These are phyloP conservation scores for Blastomyces parvus DNA, from an alignment of 2,329 filamentous ascomycete genomes.

Conservation along the genomic window DNA sequence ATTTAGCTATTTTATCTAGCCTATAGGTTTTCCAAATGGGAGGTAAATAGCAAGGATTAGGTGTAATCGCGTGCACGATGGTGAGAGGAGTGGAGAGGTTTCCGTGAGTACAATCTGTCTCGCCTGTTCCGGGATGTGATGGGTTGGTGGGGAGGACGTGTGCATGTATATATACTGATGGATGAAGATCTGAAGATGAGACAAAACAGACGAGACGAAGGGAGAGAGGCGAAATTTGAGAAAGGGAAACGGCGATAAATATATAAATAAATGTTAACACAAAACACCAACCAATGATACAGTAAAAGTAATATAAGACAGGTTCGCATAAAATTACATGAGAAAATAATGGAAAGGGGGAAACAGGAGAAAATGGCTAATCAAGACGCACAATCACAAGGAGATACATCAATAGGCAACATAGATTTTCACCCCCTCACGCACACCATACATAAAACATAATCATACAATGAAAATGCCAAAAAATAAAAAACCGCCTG, in stretches of 20 bases:
- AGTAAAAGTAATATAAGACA: background rate
- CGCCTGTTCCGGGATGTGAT: background rate
- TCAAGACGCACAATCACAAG: background rate
- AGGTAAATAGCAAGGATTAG: background rate
- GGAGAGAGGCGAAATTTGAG: background rate
- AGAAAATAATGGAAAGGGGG: background rate
- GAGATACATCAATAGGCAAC: background rate
- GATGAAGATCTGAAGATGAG: background rate
- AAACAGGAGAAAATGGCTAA: background rate
- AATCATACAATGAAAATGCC: background rate
- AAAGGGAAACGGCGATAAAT: background rate
- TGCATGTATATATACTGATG: background rate
- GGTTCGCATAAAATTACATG: background rate
- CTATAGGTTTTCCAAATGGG: background rate
- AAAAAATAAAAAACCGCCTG: background rate
- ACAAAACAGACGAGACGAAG: background rate
- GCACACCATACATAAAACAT: background rate
- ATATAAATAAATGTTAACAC: background rate
- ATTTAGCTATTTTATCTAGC: background rate
- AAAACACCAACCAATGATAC: background rate
- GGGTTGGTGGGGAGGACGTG: background rate
- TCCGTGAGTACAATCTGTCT: background rate
- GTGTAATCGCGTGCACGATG: background rate
- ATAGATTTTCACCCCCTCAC: background rate
- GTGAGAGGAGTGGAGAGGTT: slow-evolving; percentile 5